A percentile compares a stretch with the other conserved stretches of the same genome.
These are phyloP conservation scores for Sclerotinia subarctica DNA, from an alignment of 2,329 filamentous ascomycete genomes.

Conservation along the genomic window DNA sequence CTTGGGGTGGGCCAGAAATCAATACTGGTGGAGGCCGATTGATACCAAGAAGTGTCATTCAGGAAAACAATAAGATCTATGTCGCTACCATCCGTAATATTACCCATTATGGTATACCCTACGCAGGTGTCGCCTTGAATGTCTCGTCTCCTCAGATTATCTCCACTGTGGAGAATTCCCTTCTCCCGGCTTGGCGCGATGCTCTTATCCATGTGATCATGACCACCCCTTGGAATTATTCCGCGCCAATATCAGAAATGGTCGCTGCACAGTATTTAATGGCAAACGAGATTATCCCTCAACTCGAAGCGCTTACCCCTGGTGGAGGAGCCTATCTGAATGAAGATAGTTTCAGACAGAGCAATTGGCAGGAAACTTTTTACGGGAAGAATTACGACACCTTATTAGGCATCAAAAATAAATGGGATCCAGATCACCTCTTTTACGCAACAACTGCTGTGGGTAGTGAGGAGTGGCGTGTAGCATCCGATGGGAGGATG, in stretches of 20 bases:
- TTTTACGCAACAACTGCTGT: slow-evolving; percentile 50
- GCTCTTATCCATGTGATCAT: slow-evolving; percentile 39
- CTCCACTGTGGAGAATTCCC: slow-evolving; percentile 37
- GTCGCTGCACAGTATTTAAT: slow-evolving; percentile 35
- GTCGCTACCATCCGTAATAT: slow-evolving; percentile 37
- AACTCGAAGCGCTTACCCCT: slow-evolving; percentile 42
- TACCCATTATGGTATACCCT: slow-evolving; percentile 36
- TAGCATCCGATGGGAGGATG: slow-evolving; percentile 43
- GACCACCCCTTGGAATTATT: slow-evolving; percentile 40
- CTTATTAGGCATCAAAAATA: slow-evolving; percentile 47
- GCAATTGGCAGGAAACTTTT: slow-evolving; percentile 45
- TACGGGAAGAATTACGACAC: slow-evolving; percentile 47
- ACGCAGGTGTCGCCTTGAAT: slow-evolving; percentile 39
- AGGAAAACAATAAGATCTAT: slow-evolving; percentile 29
- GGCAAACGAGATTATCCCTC: slow-evolving; percentile 38
- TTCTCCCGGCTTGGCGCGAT: slow-evolving; percentile 44
- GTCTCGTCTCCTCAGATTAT: slow-evolving; percentile 30
- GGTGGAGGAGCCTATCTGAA: slow-evolving; percentile 49
- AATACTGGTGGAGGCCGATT: slow-evolving; percentile 45
- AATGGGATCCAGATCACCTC: slow-evolving; percentile 47
- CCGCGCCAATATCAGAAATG: slow-evolving; percentile 35
- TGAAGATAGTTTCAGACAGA: slow-evolving; percentile 49
- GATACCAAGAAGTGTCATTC: slow-evolving; percentile 41
- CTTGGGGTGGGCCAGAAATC: slow-evolving; percentile 19
- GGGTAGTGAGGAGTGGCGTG: slow-evolving; percentile 50